Base-by-base conservation (phyloP, 1,139 yeast genomes). In the Suzukiozyma palmioleophila region DNA sequence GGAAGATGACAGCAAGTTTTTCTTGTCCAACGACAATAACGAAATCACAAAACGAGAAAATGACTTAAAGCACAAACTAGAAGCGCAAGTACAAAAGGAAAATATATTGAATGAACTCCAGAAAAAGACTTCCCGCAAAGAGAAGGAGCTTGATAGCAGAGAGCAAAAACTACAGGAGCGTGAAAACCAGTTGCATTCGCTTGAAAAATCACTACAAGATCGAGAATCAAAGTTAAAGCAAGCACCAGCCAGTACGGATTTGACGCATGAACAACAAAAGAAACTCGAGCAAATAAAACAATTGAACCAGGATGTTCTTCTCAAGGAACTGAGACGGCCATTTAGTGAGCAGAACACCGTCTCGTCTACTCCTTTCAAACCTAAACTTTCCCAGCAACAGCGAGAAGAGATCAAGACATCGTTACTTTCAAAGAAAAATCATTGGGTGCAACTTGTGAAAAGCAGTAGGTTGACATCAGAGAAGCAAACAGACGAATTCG, bases 371-470 rank as follows among this genome's bases (percentile, higher is more conserved):
- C 16, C 30, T 5, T 9, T 30, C 21, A 31, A 18, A 8, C 34
- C 37, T 7, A 26, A 35, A 15, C 15, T 35, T 14, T 10, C 44
- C 8, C 45, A 38, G 22, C 32, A 43, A 3, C 52, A 50, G 33
- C 41, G 50, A 16, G 61, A 55, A n/a, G 59, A 52, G 14, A 46
- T 48, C 25, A 54, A 52, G 32, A 38, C 40, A 15, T 33, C 40
- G 9, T 44, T 57, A 14, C 53, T 43, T 33, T 37, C 43, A 14
- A 53, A 55, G 45, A 64, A 62, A 42, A 54, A 48, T 16, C 51
- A 56, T 36, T 66, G 71, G 69, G 45, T 59, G 14, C 57, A 54
- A 36, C 39, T 59, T 10, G 62, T 69, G 12, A 61, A 57, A 40
- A 55, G 54, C 18, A 52, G 64, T 3, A 57, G 55, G 37, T 46